Evolutionary conservation across 164 flowering plant species (phyloP), one percentile per base, ranked within the genome.

Genomic region (Tetracentron sinense): DNA sequence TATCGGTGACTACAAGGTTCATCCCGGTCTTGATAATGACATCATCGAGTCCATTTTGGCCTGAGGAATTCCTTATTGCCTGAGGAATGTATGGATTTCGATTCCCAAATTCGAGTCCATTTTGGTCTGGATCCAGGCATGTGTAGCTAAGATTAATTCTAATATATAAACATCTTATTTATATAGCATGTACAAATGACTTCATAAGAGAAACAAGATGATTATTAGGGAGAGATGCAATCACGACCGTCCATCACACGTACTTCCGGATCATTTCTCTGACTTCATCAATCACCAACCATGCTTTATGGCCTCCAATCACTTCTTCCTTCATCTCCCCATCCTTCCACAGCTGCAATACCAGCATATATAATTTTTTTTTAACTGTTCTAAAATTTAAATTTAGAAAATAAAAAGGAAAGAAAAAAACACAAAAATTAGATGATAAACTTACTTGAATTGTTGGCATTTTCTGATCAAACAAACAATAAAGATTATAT

Each of bases 291-390:
- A 91, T 56, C 30, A 91, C 96, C 27, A 88, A 77, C 99, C 97
- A 89, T 28, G 96, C 96, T 67, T 94, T 85, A 56, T 91, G 95
- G 28, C 97, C 97, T 56, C 99, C 96, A 53, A 91, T 91, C 21
- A 94, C 88, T 72, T 94, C 96, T 53, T 69, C 97, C 73, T 86
- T 87, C 90, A 89, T 83, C 64, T 94, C 96, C 30, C 96, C 97
- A 75, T 94, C 99, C 64, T 83, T 86, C 97, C 99, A 94, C 26
- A 86, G 16, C 95, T 88, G 80, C 80, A 69, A 46, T 35, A 31
- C 27, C 11, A 33, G 16, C 26, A 0, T 6, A 28, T 6, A 21
- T 25, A 22, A 6, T 20, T 14, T 22, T 8, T 38, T 26, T 48
- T 30, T 5, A 19, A 58, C 28, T 12, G 46, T 19, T 31, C n/a